A percentile compares a stretch with the other conserved stretches of the same genome.
These are phyloP conservation scores for Oenanthe sinensis DNA, from an alignment of 129 eudicot species.

Conservation along the genomic window DNA sequence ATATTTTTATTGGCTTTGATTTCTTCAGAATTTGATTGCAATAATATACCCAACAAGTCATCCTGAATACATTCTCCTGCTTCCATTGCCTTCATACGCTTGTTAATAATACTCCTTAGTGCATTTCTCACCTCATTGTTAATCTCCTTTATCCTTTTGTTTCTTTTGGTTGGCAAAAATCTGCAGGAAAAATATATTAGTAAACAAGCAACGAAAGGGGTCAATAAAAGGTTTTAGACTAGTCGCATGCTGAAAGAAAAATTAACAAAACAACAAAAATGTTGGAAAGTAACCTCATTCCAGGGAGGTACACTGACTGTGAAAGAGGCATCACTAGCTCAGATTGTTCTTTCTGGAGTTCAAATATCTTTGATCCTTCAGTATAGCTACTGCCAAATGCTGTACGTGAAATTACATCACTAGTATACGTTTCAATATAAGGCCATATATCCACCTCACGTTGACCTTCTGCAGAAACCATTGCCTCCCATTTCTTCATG, in stretches of 20 bases:
- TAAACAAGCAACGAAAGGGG: background rate
- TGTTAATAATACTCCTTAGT: slow-evolving; percentile 8
- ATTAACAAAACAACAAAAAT: background rate
- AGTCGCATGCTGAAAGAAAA: background rate
- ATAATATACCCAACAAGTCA: slow-evolving; percentile 13
- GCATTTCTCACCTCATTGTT: background rate
- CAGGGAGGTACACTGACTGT: slow-evolving; percentile 4
- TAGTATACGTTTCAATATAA: background rate
- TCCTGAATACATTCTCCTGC: slow-evolving; percentile 12
- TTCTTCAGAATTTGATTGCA: slow-evolving; percentile 14
- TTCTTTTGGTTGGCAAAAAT: slow-evolving; percentile 17
- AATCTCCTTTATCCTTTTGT: slow-evolving; percentile 7
- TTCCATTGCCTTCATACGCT: slow-evolving; percentile 12
- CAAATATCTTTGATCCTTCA: slow-evolving; percentile 3
- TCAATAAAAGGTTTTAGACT: background rate
- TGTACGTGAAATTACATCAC: slow-evolving; percentile 9
- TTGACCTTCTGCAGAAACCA: background rate
- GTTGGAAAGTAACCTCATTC: slow-evolving; percentile 1
- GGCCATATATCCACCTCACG: slow-evolving; percentile 3
- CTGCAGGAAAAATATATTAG: background rate
- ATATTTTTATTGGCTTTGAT: background rate
- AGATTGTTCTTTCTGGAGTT: slow-evolving; percentile 10
- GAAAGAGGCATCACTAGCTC: background rate
- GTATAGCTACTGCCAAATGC: slow-evolving; percentile 12
- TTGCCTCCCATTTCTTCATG: slow-evolving; percentile 1